Base-by-base conservation (phyloP, 1,139 yeast genomes). In the Suhomyces chickasaworum region DNA sequence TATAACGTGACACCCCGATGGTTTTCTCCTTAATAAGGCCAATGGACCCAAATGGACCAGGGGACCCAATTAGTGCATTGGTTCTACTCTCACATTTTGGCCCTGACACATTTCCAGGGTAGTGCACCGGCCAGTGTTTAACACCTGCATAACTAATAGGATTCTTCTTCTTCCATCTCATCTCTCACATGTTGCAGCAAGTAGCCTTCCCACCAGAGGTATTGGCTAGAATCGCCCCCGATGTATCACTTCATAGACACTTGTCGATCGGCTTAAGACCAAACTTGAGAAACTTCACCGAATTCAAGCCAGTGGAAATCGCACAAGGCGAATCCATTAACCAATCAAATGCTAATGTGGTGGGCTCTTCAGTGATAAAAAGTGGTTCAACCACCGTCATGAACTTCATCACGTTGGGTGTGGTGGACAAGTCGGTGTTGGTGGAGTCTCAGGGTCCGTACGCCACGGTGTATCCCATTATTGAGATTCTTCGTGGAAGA, bases 161-260 rank as follows among this genome's bases (percentile, higher is more conserved):
- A 9, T 13, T n/a, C 9, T 34, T 34, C 36, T n/a, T n/a, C 25
- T 12, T 34, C 37, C 25, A 35, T 2, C 48, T 42, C 48, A 45
- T 45, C 48, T 37, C 47, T 16, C 42, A 25, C 27, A 39, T 40
- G 30, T 33, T 46, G 13, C 57, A 69, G 42, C 75, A 80, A 44
- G 70, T 82, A 42, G 69, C 77, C 23, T 89, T 90, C 61, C 84
- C 95, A 3, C 93, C 96, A 1, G 87, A 84, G 34, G 89, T 90
- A 15, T 72, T 91, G 44, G 91, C 95, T 1, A 74, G 95, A 45
- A 78, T 91, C 36, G 90, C 95, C 7, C 97, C 98, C 1, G 96
- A 88, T 49, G 67, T 89, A 12, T 87, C 91, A 4, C 73, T 91
- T 42, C 86, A 86, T 59, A 79, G 96, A 58, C 96, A 90, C 64